Conservation (phyloP, 1,139 yeast genomes). For the Suhomyces wounanorum region DNA sequence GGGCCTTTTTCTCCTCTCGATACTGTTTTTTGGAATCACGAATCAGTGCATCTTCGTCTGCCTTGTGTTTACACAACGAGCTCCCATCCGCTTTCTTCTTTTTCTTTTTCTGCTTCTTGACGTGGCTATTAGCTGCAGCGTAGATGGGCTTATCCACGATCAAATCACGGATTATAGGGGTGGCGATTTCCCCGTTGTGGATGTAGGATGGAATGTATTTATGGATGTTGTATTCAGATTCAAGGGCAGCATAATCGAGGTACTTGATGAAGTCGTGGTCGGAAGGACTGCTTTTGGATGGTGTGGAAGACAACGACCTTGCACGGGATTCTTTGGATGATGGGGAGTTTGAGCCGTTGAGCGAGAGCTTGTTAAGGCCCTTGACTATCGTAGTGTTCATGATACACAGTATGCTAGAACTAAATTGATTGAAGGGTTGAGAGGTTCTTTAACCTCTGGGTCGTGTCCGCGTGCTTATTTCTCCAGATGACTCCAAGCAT, state of each 20-base stretch:
- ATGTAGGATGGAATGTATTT: conserved; percentile 45
- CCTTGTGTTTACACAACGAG: background rate
- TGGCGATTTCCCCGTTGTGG: conserved; percentile 41
- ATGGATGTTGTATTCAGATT: conserved; percentile 34
- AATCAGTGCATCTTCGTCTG: background rate
- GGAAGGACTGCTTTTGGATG: conserved; percentile 11
- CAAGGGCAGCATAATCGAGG: conserved; percentile 42
- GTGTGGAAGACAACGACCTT: conserved; percentile 1
- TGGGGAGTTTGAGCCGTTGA: conserved; percentile 7
- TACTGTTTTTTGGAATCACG: conserved; percentile 8
- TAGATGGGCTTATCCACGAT: conserved; percentile 46
- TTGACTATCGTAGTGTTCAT: conserved; percentile 15
- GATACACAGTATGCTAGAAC: background rate
- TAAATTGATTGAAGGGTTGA: background rate
- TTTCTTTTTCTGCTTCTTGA: conserved; percentile 23
- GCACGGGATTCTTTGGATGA: conserved; percentile 1
- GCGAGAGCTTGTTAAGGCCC: conserved; percentile 17
- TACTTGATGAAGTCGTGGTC: conserved; percentile 24
- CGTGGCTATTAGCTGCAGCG: conserved; percentile 39
- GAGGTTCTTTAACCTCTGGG: conserved; percentile 5
- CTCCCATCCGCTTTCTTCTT: conserved; percentile 8
- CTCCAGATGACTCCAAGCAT: conserved; percentile 7
- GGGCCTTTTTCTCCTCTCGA: conserved; percentile 11
- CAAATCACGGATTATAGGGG: conserved; percentile 40
- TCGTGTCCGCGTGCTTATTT: conserved; percentile 3